These are phyloP conservation scores for Hansenula lynferdii DNA, from an alignment of 1,139 yeast genomes.

Conservation along the genomic window DNA sequence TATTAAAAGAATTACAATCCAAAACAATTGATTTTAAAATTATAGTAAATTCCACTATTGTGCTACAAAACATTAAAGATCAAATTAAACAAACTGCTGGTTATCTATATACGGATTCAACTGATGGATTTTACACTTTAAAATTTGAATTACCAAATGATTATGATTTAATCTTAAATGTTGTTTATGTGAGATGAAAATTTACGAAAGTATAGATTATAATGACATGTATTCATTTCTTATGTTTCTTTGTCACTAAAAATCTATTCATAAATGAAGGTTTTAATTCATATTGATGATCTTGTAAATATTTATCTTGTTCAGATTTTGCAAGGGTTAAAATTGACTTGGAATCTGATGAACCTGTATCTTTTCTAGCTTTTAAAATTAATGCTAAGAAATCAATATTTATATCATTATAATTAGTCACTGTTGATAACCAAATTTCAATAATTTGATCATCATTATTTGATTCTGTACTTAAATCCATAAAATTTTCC, in stretches of 20 bases:
- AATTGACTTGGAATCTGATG: constrained; percentile 22
- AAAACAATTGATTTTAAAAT: constrained; percentile 7
- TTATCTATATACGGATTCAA: constrained; percentile 5
- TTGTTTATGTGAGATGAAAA: constrained; percentile 9
- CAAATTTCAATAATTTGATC: constrained; percentile 52
- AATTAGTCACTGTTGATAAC: constrained; percentile 51
- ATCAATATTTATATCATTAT: constrained; percentile 62
- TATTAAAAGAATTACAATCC: background rate
- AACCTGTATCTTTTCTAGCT: constrained; percentile 33
- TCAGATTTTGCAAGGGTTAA: constrained; percentile 17
- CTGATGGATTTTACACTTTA: constrained; percentile 9
- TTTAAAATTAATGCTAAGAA: constrained; percentile 50
- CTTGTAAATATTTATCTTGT: constrained; percentile 7
- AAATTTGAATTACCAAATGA: constrained; percentile 1
- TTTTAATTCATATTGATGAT: constrained; percentile 7
- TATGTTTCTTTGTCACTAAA: background rate
- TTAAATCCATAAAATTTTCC: constrained; percentile 69
- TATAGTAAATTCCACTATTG: constrained; percentile 4
- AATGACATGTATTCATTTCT: too few species aligned
- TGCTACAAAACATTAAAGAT: constrained; percentile 1
- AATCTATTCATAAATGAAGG: constrained; percentile 16
- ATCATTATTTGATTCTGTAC: constrained; percentile 48
- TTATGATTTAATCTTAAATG: constrained; percentile 4
- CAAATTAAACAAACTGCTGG: constrained; percentile 8
- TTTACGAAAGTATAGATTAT: too few species aligned